Percentiles rank a stretch among this genome's conserved stretches.
These are phyloP conservation scores for Chenopodium quinoa DNA, from an alignment of 148 eudicot species.

Conservation along the genomic window DNA sequence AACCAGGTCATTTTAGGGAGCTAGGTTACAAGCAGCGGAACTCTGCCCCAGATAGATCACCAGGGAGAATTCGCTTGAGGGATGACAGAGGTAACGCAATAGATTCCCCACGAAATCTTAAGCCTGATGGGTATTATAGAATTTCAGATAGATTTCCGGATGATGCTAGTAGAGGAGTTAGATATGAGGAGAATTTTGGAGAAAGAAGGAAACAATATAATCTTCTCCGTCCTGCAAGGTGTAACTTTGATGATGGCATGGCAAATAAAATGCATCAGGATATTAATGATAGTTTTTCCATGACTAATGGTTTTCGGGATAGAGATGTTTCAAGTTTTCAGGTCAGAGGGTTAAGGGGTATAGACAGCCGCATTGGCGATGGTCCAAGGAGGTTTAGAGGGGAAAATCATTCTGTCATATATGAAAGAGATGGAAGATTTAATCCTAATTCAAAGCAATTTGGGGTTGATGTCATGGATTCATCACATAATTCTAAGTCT, in stretches of 20 bases:
- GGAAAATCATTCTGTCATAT: slow-evolving; percentile 22
- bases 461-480: slow-evolving; percentile 26
- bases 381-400: slow-evolving; percentile 37
- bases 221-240: slow-evolving; percentile 26
- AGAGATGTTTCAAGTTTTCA: slow-evolving; percentile 37
- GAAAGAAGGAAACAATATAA: slow-evolving; percentile 34
- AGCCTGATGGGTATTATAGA: slow-evolving; percentile 29
- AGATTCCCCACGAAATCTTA: slow-evolving; percentile 23
- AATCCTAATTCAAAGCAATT: slow-evolving; percentile 28
- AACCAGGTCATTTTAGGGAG: slow-evolving; percentile 32
- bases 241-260: slow-evolving; percentile 29
- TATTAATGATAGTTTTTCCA: slow-evolving; percentile 30
- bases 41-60: slow-evolving; percentile 29
- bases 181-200: slow-evolving; percentile 35
- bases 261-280: slow-evolving; percentile 29
- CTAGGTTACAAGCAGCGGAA: slow-evolving; percentile 33
- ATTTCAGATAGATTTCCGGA: slow-evolving; percentile 34
- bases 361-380: slow-evolving; percentile 34
- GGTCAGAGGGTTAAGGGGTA: slow-evolving; percentile 32
- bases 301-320: slow-evolving; percentile 19
- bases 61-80: slow-evolving; percentile 28
- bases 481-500: slow-evolving; percentile 25
- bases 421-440: slow-evolving; percentile 31
- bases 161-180: slow-evolving; percentile 29
- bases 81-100: slow-evolving; percentile 21